phyloP scores from a whole-genome alignment of 108 stramenopile species.

The Nitzschia sp. region DNA sequence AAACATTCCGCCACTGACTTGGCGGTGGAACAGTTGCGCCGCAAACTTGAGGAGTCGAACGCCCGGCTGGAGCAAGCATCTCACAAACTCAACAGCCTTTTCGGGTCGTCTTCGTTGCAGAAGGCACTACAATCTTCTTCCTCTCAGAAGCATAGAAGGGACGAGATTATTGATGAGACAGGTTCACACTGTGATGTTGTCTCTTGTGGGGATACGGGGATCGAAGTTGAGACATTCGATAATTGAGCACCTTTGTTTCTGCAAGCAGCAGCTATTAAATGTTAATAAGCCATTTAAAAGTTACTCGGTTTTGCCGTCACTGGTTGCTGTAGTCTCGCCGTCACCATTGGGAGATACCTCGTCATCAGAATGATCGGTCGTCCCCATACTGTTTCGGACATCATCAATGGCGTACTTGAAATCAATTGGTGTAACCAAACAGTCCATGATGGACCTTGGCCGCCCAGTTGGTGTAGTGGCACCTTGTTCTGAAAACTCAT shows the following conservation, averaged over 20 bases:
- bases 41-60: constrained; percentile 21
- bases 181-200: background rate
- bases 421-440: constrained; percentile 65
- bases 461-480: background rate
- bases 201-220: background rate
- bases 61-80: constrained; percentile 25
- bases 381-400: constrained; percentile 44
- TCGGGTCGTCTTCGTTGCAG: background rate
- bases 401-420: constrained; percentile 72
- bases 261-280: no score
- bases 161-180: background rate
- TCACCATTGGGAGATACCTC: no score
- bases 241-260: no score
- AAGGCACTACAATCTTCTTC: background rate
- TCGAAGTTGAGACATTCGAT: background rate
- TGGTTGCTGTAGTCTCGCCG: no score
- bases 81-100: constrained; percentile 15
- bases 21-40: constrained; percentile 17
- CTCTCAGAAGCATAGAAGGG: constrained; percentile 1
- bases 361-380: constrained; percentile 30
- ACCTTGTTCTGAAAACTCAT: constrained; percentile 41
- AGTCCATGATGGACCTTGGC: constrained; percentile 48
- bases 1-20: background rate
- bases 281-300: no score
- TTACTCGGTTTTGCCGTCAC: no score